Percentiles rank a stretch among this genome's conserved stretches.
phyloP scores from a whole-genome alignment of 257 asterid genomes.

The Solanum dulcamara region DNA sequence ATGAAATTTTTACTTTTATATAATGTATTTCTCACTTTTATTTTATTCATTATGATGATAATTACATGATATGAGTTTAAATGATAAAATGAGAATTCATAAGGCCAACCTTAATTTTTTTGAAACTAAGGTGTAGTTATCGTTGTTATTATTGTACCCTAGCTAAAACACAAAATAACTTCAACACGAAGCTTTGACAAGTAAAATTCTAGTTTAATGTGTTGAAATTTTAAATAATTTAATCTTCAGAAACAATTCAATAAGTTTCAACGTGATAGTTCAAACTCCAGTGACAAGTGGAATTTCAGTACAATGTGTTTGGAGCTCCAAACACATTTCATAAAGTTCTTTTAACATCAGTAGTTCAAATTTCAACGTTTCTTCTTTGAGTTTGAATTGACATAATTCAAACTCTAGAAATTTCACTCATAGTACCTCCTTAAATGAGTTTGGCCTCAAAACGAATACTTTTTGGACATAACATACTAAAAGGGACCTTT shows the following conservation, averaged over 20 bases:
- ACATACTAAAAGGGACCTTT: too few relatives aligned
- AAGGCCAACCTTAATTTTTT: too few relatives aligned
- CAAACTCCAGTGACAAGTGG: not conserved
- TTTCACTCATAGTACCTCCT: too few relatives aligned
- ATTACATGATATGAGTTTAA: not conserved
- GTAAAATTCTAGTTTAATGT: not conserved
- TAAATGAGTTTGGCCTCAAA: too few relatives aligned
- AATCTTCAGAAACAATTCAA: not conserved
- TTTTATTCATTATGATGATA: not conserved
- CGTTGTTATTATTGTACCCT: too few relatives aligned
- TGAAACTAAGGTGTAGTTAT: not conserved
- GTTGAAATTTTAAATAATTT: not conserved
- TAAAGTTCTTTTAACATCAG: not conserved
- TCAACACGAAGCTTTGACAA: not conserved
- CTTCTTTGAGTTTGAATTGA: too few relatives aligned
- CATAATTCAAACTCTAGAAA: too few relatives aligned
- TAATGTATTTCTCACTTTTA: not conserved
- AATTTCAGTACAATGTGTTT: not conserved
- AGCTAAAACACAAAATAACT: not conserved
- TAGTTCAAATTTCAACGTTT: too few relatives aligned
- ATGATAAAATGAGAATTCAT: not conserved
- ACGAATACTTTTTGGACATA: too few relatives aligned
- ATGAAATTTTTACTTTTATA: not conserved
- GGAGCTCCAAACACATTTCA: not conserved
- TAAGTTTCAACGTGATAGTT: not conserved